Percentiles rank a stretch among this genome's conserved stretches.
These are phyloP conservation scores for Ilex aquifolium DNA, from an alignment of 257 asterid species.

Conservation along the genomic window DNA sequence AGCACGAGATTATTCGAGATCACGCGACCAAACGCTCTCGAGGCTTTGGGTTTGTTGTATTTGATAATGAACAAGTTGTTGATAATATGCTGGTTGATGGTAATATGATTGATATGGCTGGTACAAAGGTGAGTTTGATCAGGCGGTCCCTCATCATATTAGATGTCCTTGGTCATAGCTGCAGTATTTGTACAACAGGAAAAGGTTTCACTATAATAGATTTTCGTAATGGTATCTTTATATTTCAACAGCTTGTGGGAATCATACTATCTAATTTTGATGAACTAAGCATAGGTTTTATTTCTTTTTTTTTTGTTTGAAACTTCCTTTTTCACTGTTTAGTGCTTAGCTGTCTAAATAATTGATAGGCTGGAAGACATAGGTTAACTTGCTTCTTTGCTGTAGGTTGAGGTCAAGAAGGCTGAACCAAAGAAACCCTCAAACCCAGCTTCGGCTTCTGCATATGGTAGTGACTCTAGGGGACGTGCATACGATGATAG, in stretches of 20 bases:
- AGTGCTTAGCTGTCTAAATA: constrained; percentile 34
- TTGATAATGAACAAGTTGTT: constrained; percentile 80
- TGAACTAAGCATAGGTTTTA: neutral
- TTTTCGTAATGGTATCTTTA: neutral
- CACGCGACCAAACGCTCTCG: constrained; percentile 85
- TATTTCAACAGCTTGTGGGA: neutral
- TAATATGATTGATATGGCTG: constrained; percentile 90
- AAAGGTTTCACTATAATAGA: neutral
- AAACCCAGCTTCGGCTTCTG: constrained; percentile 74
- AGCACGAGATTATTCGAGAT: constrained; percentile 88
- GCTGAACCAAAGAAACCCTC: constrained; percentile 99
- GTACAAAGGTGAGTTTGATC: constrained; percentile 62
- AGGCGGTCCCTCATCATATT: constrained; percentile 4
- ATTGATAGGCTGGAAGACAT: constrained; percentile 44
- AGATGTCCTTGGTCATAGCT: constrained; percentile 14
- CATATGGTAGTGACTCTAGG: constrained; percentile 93
- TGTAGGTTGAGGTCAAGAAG: constrained; percentile 99
- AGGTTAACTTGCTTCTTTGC: constrained; percentile 96
- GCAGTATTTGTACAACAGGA: constrained; percentile 1
- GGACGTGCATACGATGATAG: constrained; percentile 75
- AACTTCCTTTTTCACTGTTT: constrained; percentile 8
- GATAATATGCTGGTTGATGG: constrained; percentile 71
- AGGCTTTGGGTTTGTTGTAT: constrained; percentile 90
- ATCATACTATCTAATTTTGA: neutral
- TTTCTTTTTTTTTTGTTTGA: constrained; percentile 5